phyloP scores from a whole-genome alignment of 805 yeast genomes.

The Millerozyma miso region DNA sequence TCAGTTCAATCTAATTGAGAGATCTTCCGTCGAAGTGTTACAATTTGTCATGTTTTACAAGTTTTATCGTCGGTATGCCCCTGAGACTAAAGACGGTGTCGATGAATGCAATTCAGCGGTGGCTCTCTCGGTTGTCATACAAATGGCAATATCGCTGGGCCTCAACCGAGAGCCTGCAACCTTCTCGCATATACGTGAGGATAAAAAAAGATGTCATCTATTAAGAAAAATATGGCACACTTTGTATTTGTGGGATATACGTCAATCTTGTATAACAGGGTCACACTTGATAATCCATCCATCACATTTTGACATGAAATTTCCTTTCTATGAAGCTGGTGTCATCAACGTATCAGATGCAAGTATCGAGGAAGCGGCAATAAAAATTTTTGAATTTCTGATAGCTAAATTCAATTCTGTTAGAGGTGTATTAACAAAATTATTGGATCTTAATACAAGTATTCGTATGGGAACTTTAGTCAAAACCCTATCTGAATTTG shows the following conservation, averaged over 20 bases:
- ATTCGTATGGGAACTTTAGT: not conserved
- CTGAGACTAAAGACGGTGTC: conserved; percentile 47
- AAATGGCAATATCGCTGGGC: conserved; percentile 44
- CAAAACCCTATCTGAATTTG: not conserved
- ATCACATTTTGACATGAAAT: conserved; percentile 46
- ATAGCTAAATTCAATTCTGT: not conserved
- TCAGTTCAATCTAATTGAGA: conserved; percentile 47
- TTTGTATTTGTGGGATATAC: conserved; percentile 42
- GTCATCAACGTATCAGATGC: conserved; percentile 34
- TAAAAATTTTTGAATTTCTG: conserved; percentile 17
- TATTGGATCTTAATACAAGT: not conserved
- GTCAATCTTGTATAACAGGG: conserved; percentile 46
- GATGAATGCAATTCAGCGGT: conserved; percentile 30
- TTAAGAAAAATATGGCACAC: conserved; percentile 60
- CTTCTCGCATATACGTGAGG: conserved; percentile 17
- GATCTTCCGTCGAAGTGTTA: conserved; percentile 24
- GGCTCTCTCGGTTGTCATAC: conserved; percentile 25
- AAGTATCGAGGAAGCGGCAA: conserved; percentile 39
- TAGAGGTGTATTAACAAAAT: not conserved
- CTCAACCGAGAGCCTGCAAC: conserved; percentile 44
- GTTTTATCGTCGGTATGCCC: conserved; percentile 50
- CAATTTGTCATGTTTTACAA: conserved; percentile 38
- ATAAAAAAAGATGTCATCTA: conserved; percentile 34
- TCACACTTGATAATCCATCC: conserved; percentile 37
- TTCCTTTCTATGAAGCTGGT: conserved; percentile 41